Conservation (phyloP, 805 yeast species). For the Kodamaea hsintzibuensis region DNA sequence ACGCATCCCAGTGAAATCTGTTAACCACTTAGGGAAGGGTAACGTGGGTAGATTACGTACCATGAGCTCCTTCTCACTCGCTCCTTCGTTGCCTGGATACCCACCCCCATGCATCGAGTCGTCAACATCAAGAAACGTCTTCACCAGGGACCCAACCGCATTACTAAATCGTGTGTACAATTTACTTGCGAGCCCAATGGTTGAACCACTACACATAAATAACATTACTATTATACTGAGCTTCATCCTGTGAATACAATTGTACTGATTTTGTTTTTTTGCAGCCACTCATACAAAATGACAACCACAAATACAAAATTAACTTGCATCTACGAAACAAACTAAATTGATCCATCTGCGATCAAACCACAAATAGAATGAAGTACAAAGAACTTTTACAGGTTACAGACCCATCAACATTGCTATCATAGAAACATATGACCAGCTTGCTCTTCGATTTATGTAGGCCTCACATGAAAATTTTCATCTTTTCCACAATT, state of each 20-base stretch:
- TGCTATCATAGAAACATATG: background rate
- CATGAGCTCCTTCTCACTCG: background rate
- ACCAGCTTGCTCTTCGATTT: background rate
- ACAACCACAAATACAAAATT: background rate
- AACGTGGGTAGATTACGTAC: slow-evolving; percentile 2
- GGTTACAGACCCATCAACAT: no score
- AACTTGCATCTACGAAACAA: background rate
- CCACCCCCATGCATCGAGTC: background rate
- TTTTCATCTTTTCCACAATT: background rate
- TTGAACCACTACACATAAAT: background rate
- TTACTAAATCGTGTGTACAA: background rate
- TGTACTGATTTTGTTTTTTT: no score
- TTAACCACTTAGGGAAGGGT: slow-evolving; percentile 80
- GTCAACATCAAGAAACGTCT: background rate
- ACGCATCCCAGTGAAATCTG: slow-evolving; percentile 66
- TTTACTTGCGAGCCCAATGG: background rate
- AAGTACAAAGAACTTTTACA: background rate
- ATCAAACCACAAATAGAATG: background rate
- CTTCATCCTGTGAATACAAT: background rate
- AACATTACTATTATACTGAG: background rate
- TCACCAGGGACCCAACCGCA: background rate
- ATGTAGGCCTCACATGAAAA: no score
- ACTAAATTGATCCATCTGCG: no score
- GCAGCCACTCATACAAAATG: background rate
- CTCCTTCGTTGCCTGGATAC: background rate